Base-by-base conservation (phyloP, 495 filamentous ascomycete genomes). In the Tuber brumale region DNA sequence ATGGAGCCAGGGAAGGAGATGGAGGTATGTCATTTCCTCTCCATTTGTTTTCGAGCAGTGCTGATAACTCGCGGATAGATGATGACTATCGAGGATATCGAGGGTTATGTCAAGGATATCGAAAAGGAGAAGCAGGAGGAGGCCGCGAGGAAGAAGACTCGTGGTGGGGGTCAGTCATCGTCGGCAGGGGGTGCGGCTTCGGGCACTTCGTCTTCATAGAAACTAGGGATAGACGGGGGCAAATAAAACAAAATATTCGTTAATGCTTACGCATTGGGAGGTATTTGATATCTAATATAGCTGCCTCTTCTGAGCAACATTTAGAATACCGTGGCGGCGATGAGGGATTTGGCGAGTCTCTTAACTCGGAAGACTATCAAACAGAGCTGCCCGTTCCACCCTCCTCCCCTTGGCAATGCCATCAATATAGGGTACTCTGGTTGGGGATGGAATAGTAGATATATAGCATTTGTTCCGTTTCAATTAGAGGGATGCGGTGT, bases 91-190 rank as follows among this genome's bases (percentile, higher is more conserved):
- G 96, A 97, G 85, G 93, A 95, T 76, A 97, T 99, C 79, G 95
- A 99, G 86, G 87, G 88, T 71, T 97, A 96, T 82, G 95, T 99
- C 79, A 97, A 97, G 90, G 95, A 88, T 86, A 98, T 99, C 81
- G 96, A 99, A 87, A 91, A 93, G 77, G 95, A 98, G 89, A 99
- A 99, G 89, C 94, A 97, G 83, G 95, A 97, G 86, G 95, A 98
- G 86, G 95, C 94, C 18, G 92, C 92, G 45, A 95, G 92, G 88
- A 97, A 97, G 91, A 96, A 97, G 89, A 92, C 90, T 23, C 79
- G 82, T n/a, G 73, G 72, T 16, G 80, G 80, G n/a, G 81, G 81
- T 27, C 57, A 66, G 27, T 66, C 57, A 66, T 66, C 57, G 57
- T 46, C 76, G n/a, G 78, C 76, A 7, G 57, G 77, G 12, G 77